A percentile compares a stretch with the other conserved stretches of the same genome.
Conservation (phyloP, 495 filamentous ascomycete species). For the Hyphodiscus hymeniophilus region DNA sequence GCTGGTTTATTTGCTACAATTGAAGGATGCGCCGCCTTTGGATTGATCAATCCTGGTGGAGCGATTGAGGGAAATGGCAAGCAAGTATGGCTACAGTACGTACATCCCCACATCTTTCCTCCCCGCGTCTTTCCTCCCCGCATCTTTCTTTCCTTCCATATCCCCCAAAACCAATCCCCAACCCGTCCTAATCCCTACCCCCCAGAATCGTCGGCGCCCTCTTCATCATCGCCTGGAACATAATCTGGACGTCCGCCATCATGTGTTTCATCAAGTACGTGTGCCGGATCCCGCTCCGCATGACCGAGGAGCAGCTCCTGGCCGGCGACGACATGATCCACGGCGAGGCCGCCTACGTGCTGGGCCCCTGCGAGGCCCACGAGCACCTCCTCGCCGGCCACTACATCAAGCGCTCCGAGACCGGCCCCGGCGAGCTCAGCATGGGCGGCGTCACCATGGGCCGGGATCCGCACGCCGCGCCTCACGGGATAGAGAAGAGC, state of each 20-base stretch:
- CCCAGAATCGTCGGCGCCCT: conserved; percentile 32
- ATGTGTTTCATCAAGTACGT: conserved; percentile 49
- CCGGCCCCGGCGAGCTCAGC: conserved; percentile 2
- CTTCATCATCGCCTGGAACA: conserved; percentile 48
- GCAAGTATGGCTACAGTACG: conserved; percentile 40
- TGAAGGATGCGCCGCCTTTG: conserved; percentile 42
- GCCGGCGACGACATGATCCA: conserved; percentile 44
- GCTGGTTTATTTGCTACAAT: conserved; percentile 45
- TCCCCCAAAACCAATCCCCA: background rate
- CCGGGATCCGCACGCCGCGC: conserved; percentile 1
- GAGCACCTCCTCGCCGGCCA: conserved; percentile 9
- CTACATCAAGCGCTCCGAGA: conserved; percentile 7
- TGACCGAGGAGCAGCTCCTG: conserved; percentile 38
- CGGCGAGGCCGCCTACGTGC: conserved; percentile 40
- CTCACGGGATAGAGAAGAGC: conserved; percentile 1
- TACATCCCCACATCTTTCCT: background rate
- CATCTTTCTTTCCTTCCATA: background rate
- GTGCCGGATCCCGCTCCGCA: conserved; percentile 38
- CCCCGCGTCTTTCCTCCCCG: background rate
- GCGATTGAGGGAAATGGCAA: conserved; percentile 46
- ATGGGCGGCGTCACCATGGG: conserved; percentile 11
- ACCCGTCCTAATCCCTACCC: background rate
- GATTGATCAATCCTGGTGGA: conserved; percentile 39
- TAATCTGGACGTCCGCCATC: conserved; percentile 45
- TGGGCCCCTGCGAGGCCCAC: conserved; percentile 16